Percentiles rank a stretch among this genome's conserved stretches.
Evolutionary conservation across 352 stramenopile genomes (phyloP).

Genomic region (Pythium vanterpoolii): DNA sequence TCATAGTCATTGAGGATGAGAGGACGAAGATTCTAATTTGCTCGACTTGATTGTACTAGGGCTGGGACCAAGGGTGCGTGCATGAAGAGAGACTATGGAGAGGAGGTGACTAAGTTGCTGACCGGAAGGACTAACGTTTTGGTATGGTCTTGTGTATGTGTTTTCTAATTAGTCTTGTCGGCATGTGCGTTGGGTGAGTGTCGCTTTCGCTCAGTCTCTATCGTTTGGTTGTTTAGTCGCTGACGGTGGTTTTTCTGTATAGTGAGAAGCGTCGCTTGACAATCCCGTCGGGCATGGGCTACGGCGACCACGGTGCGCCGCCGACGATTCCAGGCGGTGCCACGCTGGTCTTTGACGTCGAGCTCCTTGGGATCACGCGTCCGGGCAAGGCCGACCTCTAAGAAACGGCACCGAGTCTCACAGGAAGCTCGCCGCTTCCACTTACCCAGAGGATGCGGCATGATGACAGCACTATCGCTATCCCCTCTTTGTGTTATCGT

Average conservation of each 20-base stretch:
- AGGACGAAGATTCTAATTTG: no score
- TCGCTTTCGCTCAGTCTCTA: no score
- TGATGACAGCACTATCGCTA: neutral
- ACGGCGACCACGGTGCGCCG: constrained; percentile 91
- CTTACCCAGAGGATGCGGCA: neutral
- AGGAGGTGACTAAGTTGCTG: neutral
- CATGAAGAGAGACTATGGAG: neutral
- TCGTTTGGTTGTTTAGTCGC: neutral
- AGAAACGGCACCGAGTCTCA: neutral
- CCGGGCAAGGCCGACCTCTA: constrained; percentile 51
- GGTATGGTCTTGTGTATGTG: constrained; percentile 5
- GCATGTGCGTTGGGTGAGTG: constrained; percentile 85
- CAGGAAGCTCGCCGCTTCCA: neutral
- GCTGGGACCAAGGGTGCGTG: constrained; percentile 80
- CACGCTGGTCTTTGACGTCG: constrained; percentile 96
- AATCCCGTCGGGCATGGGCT: constrained; percentile 89
- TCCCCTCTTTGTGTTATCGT: neutral
- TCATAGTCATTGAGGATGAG: no score
- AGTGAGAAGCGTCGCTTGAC: constrained; percentile 87
- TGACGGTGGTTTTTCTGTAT: neutral
- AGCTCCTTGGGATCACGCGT: constrained; percentile 95
- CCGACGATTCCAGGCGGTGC: constrained; percentile 93
- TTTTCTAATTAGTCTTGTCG: constrained; percentile 47
- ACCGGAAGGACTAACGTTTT: constrained; percentile 1
- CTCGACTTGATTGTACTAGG: constrained; percentile 34